Evolutionary conservation across 345 rosid genomes (phyloP).

Genomic region (Salix purpurea): DNA sequence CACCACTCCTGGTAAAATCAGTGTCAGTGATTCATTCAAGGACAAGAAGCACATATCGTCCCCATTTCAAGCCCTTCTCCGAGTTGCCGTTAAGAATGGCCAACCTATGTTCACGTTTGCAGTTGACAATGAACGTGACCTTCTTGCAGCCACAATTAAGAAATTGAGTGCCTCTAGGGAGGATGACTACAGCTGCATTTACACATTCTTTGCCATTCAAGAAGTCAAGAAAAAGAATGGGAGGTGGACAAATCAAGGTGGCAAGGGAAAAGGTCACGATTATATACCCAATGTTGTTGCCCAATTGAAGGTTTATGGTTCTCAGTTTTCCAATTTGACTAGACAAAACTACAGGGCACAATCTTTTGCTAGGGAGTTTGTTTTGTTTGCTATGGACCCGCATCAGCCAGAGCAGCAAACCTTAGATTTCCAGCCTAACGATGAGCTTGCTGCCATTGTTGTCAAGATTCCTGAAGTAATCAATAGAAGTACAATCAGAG

Average conservation of each 20-base stretch:
- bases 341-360: constrained; percentile 28
- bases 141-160: constrained; percentile 75
- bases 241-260: constrained; percentile 67
- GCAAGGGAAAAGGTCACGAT: constrained; percentile 55
- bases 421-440: constrained; percentile 46
- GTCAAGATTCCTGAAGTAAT: constrained; percentile 46
- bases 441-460: constrained; percentile 89
- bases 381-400: constrained; percentile 56
- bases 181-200: constrained; percentile 55
- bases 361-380: constrained; percentile 54
- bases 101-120: constrained; percentile 84
- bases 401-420: constrained; percentile 36
- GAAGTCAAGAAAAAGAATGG: constrained; percentile 73
- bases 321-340: constrained; percentile 24
- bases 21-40: constrained; percentile 32
- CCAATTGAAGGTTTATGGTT: constrained; percentile 71
- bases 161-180: constrained; percentile 32
- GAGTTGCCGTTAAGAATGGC: constrained; percentile 74
- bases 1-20: constrained; percentile 28
- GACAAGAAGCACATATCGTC: constrained; percentile 36
- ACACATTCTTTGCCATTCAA: constrained; percentile 64
- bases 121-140: constrained; percentile 60
- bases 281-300: constrained; percentile 66
- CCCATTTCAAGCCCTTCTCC: constrained; percentile 72
- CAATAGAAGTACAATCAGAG: constrained; percentile 19